These are phyloP conservation scores for Diaporthe vaccinii DNA, from an alignment of 2,329 filamentous ascomycete species.

Conservation along the genomic window DNA sequence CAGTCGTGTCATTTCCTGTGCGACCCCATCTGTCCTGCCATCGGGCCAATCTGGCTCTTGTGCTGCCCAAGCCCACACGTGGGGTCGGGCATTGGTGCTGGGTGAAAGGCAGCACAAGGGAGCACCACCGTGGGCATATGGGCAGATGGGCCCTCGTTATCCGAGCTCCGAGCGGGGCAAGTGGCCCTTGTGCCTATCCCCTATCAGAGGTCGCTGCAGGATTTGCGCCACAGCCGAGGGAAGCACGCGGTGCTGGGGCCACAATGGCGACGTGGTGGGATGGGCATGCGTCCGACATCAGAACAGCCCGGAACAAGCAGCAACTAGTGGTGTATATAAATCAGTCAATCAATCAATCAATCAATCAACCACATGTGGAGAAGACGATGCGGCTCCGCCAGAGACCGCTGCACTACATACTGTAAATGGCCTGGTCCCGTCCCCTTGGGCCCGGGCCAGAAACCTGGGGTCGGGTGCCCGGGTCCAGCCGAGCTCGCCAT, in stretches of 20 bases:
- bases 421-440: slow-evolving; percentile 1
- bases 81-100: slow-evolving; percentile 37
- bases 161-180: slow-evolving; percentile 39
- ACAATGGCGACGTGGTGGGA: not conserved
- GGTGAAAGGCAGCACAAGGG: slow-evolving; percentile 29
- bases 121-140: not conserved
- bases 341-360: not conserved
- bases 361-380: slow-evolving; percentile 35
- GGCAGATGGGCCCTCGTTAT: slow-evolving; percentile 27
- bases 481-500: slow-evolving; percentile 26
- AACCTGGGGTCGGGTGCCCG: slow-evolving; percentile 35
- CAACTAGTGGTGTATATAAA: not conserved
- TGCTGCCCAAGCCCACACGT: slow-evolving; percentile 35
- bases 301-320: not conserved
- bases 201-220: slow-evolving; percentile 11
- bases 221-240: slow-evolving; percentile 15
- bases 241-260: not conserved
- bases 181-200: slow-evolving; percentile 26
- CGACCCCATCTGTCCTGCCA: not conserved
- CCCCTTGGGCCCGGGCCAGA: slow-evolving; percentile 26
- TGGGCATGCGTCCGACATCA: not conserved
- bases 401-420: slow-evolving; percentile 2
- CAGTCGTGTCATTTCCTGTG: slow-evolving; percentile 10
- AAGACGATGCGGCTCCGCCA: slow-evolving; percentile 40
- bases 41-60: slow-evolving; percentile 28